Evolutionary conservation across 164 flowering plant species (phyloP).

Genomic region (grape (Vitis vinifera)): DNA sequence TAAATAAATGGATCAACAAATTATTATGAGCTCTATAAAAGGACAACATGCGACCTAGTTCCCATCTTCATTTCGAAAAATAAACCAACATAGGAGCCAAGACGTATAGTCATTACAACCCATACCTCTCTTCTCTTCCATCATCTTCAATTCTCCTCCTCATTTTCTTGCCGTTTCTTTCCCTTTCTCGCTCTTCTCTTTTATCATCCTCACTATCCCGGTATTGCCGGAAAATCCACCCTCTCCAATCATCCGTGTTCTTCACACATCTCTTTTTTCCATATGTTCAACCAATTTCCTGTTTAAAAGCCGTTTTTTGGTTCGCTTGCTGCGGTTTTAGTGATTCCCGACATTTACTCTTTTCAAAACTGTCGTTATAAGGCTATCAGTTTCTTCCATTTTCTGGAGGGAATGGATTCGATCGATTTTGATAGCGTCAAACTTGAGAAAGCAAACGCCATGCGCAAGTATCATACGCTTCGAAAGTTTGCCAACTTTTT

Average conservation of each 20-base stretch:
- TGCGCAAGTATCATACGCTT: slow-evolving; percentile 16
- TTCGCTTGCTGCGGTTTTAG: not conserved
- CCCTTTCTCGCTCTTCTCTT: no score
- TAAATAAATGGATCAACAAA: no score
- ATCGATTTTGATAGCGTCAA: slow-evolving; percentile 25
- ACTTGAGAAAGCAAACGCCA: slow-evolving; percentile 32
- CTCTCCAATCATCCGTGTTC: no score
- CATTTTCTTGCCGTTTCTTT: no score
- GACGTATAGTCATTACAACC: not conserved
- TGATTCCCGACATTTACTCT: not conserved
- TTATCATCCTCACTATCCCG: no score
- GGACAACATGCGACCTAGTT: not conserved
- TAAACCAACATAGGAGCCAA: no score
- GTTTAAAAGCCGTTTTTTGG: not conserved
- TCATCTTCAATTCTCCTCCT: not conserved
- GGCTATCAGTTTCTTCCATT: no score
- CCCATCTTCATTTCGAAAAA: not conserved
- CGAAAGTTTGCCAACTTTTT: slow-evolving; percentile 19
- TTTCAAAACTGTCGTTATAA: not conserved
- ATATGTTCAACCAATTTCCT: no score
- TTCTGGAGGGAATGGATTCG: slow-evolving; percentile 8
- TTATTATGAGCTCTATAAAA: not conserved
- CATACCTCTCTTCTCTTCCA: not conserved
- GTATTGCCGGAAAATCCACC: no score
- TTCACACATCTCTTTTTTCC: no score